Evolutionary conservation across 164 flowering plant species (phyloP).

Genomic region (Vitis labrusca): DNA sequence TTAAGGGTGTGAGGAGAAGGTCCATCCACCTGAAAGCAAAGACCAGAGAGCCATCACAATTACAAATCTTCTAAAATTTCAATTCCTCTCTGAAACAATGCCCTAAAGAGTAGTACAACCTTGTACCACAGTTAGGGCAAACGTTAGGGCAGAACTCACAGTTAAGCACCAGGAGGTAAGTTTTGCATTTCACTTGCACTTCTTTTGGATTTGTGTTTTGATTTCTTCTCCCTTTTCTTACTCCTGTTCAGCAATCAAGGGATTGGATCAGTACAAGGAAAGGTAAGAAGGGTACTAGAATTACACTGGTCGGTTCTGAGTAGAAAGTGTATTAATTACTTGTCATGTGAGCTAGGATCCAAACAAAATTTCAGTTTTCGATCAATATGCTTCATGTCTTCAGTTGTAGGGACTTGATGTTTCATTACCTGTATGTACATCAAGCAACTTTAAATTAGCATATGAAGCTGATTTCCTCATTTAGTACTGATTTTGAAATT

Average conservation of each 20-base stretch:
- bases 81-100: too few relatives aligned
- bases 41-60: not conserved
- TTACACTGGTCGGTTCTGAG: not conserved
- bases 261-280: not conserved
- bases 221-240: constrained; percentile 75
- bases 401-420: constrained; percentile 63
- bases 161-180: constrained; percentile 17
- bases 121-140: not conserved
- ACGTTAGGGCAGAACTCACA: constrained; percentile 4
- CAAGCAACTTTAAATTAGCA: not conserved
- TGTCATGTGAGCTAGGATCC: constrained; percentile 84
- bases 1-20: not conserved
- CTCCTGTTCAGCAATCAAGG: constrained; percentile 25
- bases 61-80: too few relatives aligned
- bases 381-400: constrained; percentile 89
- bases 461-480: not conserved
- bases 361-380: constrained; percentile 85
- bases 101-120: too few relatives aligned
- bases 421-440: constrained; percentile 45
- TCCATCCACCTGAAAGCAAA: constrained; percentile 9
- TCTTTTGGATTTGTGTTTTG: constrained; percentile 71
- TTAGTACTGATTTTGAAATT: not conserved
- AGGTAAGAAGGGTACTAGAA: not conserved
- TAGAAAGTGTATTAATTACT: constrained; percentile 38
- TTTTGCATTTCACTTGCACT: constrained; percentile 39